phyloP scores from a whole-genome alignment of 176 grass and related monocot genomes.

The Zea luxurians region DNA sequence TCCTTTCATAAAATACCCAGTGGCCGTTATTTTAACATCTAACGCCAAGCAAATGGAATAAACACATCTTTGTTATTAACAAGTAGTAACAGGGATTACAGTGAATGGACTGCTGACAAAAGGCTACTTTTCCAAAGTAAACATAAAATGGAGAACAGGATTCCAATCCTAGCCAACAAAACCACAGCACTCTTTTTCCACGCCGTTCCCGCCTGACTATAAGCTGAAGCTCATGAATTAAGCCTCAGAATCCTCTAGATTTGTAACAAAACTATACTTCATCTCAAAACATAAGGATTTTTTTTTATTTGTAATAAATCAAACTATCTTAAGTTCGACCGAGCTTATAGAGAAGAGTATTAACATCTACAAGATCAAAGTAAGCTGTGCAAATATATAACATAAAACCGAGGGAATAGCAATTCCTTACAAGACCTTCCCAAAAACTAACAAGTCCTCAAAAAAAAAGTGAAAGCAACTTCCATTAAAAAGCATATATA shows the following conservation, averaged over 20 bases:
- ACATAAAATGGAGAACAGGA: background rate
- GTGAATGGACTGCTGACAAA: background rate
- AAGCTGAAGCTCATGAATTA: background rate
- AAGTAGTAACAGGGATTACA: background rate
- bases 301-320: background rate
- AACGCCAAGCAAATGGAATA: background rate
- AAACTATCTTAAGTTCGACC: no score
- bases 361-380: background rate
- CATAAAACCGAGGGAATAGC: background rate
- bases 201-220: no score
- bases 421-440: background rate
- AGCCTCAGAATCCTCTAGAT: background rate
- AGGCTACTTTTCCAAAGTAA: constrained; percentile 3
- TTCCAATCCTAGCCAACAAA: background rate
- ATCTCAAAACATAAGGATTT: background rate
- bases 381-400: no score
- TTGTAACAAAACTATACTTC: background rate
- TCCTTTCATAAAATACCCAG: background rate
- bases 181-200: background rate
- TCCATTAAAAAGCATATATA: background rate
- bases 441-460: background rate
- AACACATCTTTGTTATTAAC: background rate
- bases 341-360: background rate
- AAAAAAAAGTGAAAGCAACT: no score
- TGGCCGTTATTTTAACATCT: constrained; percentile 10